Evolutionary conservation across 2,329 filamentous ascomycete genomes (phyloP).

Genomic region (Fusarium sp.): DNA sequence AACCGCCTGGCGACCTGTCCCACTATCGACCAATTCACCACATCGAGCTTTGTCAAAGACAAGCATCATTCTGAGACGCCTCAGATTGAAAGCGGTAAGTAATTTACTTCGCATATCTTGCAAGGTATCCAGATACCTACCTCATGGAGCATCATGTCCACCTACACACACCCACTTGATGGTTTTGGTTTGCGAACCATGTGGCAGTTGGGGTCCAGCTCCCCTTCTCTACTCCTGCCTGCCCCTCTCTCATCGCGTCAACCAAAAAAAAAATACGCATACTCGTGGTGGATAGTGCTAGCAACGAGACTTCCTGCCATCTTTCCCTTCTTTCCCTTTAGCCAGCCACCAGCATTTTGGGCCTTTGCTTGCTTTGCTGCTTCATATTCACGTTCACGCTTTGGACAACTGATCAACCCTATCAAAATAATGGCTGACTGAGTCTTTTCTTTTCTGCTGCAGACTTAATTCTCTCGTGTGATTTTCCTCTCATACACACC

Average conservation of each 20-base stretch:
- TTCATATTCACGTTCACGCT: background rate
- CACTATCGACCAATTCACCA: background rate
- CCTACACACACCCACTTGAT: background rate
- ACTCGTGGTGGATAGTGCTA: too few species aligned
- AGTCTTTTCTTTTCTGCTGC: background rate
- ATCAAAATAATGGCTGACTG: slow-evolving; percentile 8
- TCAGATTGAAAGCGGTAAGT: background rate
- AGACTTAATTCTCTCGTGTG: background rate
- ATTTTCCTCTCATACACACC: background rate
- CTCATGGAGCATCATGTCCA: background rate
- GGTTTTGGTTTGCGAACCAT: slow-evolving; percentile 2
- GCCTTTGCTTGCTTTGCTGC: background rate
- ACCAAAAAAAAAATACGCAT: background rate
- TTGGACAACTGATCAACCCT: background rate
- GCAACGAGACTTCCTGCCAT: too few species aligned
- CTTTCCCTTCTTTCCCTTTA: background rate
- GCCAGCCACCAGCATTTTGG: background rate
- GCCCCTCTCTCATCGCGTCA: background rate
- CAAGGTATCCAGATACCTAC: background rate
- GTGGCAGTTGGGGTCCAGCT: background rate
- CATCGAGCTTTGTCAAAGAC: background rate
- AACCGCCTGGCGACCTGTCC: background rate
- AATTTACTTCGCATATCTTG: background rate
- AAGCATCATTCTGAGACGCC: background rate
- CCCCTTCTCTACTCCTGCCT: too few species aligned